Conservation (phyloP, 805 yeast species). For the Metschnikowia lochheadii region DNA sequence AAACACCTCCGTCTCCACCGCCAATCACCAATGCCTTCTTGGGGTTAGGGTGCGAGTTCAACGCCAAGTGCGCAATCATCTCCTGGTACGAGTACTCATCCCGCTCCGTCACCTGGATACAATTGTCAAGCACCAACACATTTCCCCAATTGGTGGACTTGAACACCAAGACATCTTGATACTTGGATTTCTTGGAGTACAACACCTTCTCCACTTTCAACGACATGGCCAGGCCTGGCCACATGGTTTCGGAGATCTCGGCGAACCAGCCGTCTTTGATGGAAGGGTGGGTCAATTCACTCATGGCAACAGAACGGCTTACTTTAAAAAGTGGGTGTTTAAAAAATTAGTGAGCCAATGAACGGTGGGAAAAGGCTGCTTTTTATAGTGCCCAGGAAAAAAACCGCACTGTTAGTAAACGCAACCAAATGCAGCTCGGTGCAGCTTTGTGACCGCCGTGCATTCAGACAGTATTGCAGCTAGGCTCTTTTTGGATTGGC, state of each 20-base stretch:
- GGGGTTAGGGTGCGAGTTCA: constrained; percentile 92
- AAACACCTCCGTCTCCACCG: constrained; percentile 99
- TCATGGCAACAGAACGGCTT: constrained; percentile 6
- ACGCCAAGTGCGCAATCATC: constrained; percentile 92
- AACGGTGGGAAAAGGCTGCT: background rate
- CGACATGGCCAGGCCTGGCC: constrained; percentile 99
- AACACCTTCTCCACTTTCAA: constrained; percentile 82
- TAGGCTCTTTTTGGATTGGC: too few relatives aligned
- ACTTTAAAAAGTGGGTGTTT: background rate
- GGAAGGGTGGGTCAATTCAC: constrained; percentile 51
- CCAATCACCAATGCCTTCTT: constrained; percentile 92
- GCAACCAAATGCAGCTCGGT: background rate
- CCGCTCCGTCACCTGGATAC: constrained; percentile 93
- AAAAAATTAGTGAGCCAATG: background rate
- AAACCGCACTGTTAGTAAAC: background rate
- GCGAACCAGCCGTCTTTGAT: constrained; percentile 93
- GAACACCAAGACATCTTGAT: constrained; percentile 91
- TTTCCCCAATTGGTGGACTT: constrained; percentile 93
- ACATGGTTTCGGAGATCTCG: constrained; percentile 90
- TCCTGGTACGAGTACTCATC: constrained; percentile 98
- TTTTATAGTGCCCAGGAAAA: constrained; percentile 1
- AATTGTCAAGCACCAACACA: constrained; percentile 90
- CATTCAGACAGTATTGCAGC: background rate
- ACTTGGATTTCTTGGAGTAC: constrained; percentile 79
- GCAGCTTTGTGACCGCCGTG: background rate